Evolutionary conservation across 2,329 filamentous ascomycete species (phyloP).

Genomic region (Colletotrichum lupini): DNA sequence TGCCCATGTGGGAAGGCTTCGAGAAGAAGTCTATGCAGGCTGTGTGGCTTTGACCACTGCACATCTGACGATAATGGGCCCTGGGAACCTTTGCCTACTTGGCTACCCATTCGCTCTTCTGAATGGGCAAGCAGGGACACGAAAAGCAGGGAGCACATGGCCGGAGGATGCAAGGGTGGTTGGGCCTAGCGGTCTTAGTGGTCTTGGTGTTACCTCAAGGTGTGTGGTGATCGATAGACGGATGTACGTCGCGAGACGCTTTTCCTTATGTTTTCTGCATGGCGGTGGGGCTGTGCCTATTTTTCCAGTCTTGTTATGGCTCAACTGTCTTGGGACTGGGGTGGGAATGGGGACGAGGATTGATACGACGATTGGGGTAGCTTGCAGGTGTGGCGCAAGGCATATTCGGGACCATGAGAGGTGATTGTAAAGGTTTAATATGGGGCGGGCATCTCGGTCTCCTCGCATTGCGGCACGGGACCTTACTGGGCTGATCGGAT

Average conservation of each 20-base stretch:
- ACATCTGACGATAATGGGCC: slow-evolving; percentile 16
- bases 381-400: slow-evolving; percentile 35
- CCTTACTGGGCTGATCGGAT: not conserved
- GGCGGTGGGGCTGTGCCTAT: slow-evolving; percentile 20
- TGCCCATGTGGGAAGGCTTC: slow-evolving; percentile 29
- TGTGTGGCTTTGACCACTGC: slow-evolving; percentile 29
- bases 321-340: not conserved
- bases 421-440: slow-evolving; percentile 8
- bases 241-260: not conserved
- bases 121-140: not conserved
- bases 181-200: not conserved
- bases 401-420: slow-evolving; percentile 24
- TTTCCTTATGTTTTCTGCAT: slow-evolving; percentile 24
- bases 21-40: slow-evolving; percentile 29
- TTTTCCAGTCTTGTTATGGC: not conserved
- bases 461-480: slow-evolving; percentile 11
- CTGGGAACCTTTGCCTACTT: not conserved
- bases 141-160: not conserved
- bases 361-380: slow-evolving; percentile 22
- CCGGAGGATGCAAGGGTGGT: not conserved
- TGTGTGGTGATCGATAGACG: slow-evolving; percentile 3
- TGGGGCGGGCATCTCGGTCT: slow-evolving; percentile 10
- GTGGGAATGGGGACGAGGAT: slow-evolving; percentile 6
- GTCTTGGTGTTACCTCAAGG: not conserved
- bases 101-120: not conserved